Evolutionary conservation across 2,329 filamentous ascomycete species (phyloP).

Genomic region (Leptographium procerum): DNA sequence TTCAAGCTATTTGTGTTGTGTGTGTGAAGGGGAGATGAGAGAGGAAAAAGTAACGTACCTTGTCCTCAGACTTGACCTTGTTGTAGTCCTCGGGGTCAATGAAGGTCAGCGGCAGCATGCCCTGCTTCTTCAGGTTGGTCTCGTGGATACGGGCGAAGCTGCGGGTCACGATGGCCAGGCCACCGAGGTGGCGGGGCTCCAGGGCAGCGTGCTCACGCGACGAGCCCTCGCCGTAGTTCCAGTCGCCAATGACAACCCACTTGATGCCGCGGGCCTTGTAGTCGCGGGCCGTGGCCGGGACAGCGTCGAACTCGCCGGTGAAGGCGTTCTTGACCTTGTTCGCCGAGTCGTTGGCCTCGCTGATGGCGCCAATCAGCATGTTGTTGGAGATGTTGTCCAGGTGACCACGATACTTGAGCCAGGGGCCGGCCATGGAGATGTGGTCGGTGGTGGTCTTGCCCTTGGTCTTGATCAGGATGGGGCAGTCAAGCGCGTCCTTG

Average conservation of each 20-base stretch:
- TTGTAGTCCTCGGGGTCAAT: slow-evolving; percentile 92
- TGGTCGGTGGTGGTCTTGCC: slow-evolving; percentile 97
- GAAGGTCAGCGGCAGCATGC: slow-evolving; percentile 98
- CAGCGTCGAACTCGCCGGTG: slow-evolving; percentile 72
- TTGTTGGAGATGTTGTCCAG: slow-evolving; percentile 99
- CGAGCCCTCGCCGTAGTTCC: slow-evolving; percentile 97
- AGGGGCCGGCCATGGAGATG: slow-evolving; percentile 93
- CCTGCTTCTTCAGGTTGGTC: slow-evolving; percentile 99
- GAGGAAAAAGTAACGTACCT: slow-evolving; percentile 45
- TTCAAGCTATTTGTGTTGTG: too few relatives aligned
- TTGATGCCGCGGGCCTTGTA: slow-evolving; percentile 95
- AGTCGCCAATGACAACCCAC: slow-evolving; percentile 98
- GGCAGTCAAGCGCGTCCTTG: slow-evolving; percentile 73
- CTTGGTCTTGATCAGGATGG: slow-evolving; percentile 91
- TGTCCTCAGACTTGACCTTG: slow-evolving; percentile 87
- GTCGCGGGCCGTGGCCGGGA: slow-evolving; percentile 88
- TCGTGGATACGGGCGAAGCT: slow-evolving; percentile 99
- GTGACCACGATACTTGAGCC: slow-evolving; percentile 98
- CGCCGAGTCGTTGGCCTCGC: slow-evolving; percentile 88
- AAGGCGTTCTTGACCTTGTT: slow-evolving; percentile 95
- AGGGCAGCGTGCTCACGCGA: slow-evolving; percentile 98
- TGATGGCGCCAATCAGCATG: slow-evolving; percentile 97
- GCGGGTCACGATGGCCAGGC: slow-evolving; percentile 90
- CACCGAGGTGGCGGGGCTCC: slow-evolving; percentile 93
- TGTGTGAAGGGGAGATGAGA: too few relatives aligned